Evolutionary conservation across 495 filamentous ascomycete species (phyloP), one percentile per base, ranked within the genome.

Genomic region (Beverwykella pulmonaria): DNA sequence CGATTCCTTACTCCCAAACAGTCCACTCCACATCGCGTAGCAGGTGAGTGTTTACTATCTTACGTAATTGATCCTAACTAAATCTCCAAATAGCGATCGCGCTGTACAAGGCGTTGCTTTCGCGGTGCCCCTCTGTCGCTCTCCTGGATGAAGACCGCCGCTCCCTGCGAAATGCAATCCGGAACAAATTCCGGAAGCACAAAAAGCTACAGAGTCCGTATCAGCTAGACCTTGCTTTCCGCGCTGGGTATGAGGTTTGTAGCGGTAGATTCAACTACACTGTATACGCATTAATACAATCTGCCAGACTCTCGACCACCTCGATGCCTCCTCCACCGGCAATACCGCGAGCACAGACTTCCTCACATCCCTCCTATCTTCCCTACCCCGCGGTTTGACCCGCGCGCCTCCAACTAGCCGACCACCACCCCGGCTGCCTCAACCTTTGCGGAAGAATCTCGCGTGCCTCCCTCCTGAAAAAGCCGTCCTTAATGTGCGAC

Each of bases 41-140:
- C 71, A 55, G 61, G 70, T 72, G 22, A 34, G 62, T 54, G 15
- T 6, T 0, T 6, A 25, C 46, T 20, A 12, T 25, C 22, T 6
- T 14, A 41, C 12, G 34, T 17, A 58, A 7, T 27, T 27, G 7
- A n/a, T 34, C 34, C 30, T n/a, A 5, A 5, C 30, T 34, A 44
- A 59, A 63, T 44, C 6, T 59, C 41, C 9, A 25, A 23, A n/a
- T 67, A 92, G 89, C 88, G 73, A 79, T 90, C 70, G 85, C 89
- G 34, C 87, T 94, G 56, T 92, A 88, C 75, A 82, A 87, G 69
- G 84, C 88, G 30, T 85, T 94, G 69, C 78, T 92, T 34, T 84
- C 82, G 65, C 83, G 84, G 79, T 86, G 79, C 71, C 72, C 76
- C 20, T 78, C 74, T 57, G 72, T 88, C 54, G 78, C 81, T n/a